phyloP scores from a whole-genome alignment of 2,329 filamentous ascomycete genomes.

The Dryadomyces quercivorus region DNA sequence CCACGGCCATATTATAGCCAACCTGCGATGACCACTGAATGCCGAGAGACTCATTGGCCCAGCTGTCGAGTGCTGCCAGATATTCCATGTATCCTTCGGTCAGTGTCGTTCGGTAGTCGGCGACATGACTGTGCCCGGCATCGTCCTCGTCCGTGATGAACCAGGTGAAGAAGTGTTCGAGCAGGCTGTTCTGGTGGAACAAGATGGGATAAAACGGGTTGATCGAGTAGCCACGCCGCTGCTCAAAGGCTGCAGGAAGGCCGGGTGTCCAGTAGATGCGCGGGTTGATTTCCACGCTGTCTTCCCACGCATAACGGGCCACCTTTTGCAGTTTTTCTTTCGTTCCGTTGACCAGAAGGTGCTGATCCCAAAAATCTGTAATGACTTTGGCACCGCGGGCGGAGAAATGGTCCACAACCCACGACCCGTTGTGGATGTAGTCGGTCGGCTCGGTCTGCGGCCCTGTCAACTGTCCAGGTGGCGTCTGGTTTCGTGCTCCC shows the following conservation, averaged over 20 bases:
- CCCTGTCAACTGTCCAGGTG: background rate
- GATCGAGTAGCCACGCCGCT: conserved; percentile 21
- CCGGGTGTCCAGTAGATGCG: conserved; percentile 24
- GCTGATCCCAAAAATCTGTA: conserved; percentile 25
- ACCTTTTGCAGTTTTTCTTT: conserved; percentile 18
- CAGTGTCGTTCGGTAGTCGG: conserved; percentile 9
- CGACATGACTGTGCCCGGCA: conserved; percentile 6
- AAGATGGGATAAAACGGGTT: conserved; percentile 21
- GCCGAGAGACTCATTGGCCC: conserved; percentile 19
- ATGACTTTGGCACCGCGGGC: conserved; percentile 21
- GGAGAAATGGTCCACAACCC: conserved; percentile 22
- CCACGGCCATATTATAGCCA: conserved; percentile 28
- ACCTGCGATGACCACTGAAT: conserved; percentile 26
- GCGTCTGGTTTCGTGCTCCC: conserved; percentile 8
- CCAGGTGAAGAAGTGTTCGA: background rate
- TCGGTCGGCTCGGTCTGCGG: conserved; percentile 5
- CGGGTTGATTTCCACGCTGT: conserved; percentile 21
- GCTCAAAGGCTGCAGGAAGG: conserved; percentile 18
- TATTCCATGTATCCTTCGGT: conserved; percentile 15
- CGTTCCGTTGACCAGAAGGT: conserved; percentile 20
- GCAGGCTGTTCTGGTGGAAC: conserved; percentile 9
- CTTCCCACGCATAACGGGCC: conserved; percentile 24
- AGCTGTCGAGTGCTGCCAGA: conserved; percentile 17
- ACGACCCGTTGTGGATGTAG: conserved; percentile 14
- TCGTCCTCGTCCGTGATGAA: conserved; percentile 8